phyloP scores from a whole-genome alignment of 2,329 filamentous ascomycete species.

The Magnaporthiopsis incrustans region DNA sequence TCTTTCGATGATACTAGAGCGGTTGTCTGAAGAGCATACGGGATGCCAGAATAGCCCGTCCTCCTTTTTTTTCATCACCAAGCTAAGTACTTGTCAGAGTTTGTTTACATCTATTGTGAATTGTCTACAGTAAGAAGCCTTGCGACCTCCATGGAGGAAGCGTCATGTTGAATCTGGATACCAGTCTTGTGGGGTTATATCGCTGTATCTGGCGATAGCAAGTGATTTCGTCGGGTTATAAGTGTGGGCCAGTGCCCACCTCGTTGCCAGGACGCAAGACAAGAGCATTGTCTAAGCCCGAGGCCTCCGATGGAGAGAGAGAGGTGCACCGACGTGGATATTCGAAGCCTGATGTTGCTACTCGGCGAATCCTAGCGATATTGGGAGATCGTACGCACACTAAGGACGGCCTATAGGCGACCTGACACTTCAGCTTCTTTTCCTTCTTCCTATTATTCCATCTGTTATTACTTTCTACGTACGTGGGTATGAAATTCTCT shows the following conservation, averaged over 20 bases:
- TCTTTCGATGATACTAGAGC: not conserved
- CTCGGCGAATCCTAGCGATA: not conserved
- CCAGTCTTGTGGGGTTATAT: not conserved
- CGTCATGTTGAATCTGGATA: not conserved
- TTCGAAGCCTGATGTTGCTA: not conserved
- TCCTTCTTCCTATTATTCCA: not conserved
- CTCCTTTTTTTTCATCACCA: too few species aligned
- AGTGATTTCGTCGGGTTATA: not conserved
- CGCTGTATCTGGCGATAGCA: too few species aligned
- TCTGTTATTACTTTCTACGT: not conserved
- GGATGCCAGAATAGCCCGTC: too few species aligned
- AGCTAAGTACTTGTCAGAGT: too few species aligned
- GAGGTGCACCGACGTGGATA: too few species aligned
- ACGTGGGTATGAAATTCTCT: not conserved
- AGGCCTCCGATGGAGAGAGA: not conserved
- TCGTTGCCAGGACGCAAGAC: not conserved
- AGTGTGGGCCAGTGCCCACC: too few species aligned
- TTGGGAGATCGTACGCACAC: too few species aligned
- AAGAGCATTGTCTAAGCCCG: not conserved
- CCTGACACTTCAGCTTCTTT: not conserved
- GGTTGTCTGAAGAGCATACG: too few species aligned
- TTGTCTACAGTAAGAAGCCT: not conserved
- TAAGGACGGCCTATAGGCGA: not conserved
- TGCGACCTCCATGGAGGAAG: not conserved
- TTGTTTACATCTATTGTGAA: too few species aligned